phyloP scores from a whole-genome alignment of 2,329 filamentous ascomycete species.

The Aotearoamyces nothofagi region DNA sequence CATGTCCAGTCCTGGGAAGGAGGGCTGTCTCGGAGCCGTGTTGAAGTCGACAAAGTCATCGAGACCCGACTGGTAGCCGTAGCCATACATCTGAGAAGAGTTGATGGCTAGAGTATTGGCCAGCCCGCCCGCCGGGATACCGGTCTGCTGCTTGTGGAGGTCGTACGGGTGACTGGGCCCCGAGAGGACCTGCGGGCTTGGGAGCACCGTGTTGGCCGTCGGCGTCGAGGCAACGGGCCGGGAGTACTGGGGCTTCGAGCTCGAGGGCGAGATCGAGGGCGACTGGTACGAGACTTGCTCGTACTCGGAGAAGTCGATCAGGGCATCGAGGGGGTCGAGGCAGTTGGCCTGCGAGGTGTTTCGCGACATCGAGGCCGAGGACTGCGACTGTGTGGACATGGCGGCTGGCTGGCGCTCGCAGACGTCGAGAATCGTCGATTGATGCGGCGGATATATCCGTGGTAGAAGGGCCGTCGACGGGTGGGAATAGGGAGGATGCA shows the following conservation, averaged over 20 bases:
- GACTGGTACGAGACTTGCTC: slow-evolving; percentile 45
- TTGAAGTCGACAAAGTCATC: slow-evolving; percentile 62
- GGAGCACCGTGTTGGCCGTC: slow-evolving; percentile 32
- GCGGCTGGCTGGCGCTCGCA: no score
- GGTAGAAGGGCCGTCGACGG: neutral
- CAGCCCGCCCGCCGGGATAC: slow-evolving; percentile 72
- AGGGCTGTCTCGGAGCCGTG: slow-evolving; percentile 37
- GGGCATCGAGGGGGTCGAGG: slow-evolving; percentile 30
- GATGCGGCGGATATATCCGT: no score
- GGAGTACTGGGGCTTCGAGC: slow-evolving; percentile 35
- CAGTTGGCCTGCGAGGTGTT: slow-evolving; percentile 12
- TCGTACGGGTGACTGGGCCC: slow-evolving; percentile 92
- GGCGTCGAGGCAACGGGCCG: slow-evolving; percentile 35
- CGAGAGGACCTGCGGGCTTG: slow-evolving; percentile 44
- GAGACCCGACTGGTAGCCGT: slow-evolving; percentile 32
- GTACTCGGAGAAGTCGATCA: slow-evolving; percentile 48
- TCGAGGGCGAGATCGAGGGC: slow-evolving; percentile 40
- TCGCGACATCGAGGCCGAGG: slow-evolving; percentile 4
- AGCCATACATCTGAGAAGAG: slow-evolving; percentile 38
- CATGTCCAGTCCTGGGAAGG: slow-evolving; percentile 44
- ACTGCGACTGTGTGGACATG: slow-evolving; percentile 10
- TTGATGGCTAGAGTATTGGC: slow-evolving; percentile 69
- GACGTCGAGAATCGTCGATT: no score
- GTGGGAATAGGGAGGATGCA: neutral
- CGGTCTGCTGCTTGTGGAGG: slow-evolving; percentile 89